Conservation (phyloP, 768 basidiomycete species). For the Suillus sp. region DNA sequence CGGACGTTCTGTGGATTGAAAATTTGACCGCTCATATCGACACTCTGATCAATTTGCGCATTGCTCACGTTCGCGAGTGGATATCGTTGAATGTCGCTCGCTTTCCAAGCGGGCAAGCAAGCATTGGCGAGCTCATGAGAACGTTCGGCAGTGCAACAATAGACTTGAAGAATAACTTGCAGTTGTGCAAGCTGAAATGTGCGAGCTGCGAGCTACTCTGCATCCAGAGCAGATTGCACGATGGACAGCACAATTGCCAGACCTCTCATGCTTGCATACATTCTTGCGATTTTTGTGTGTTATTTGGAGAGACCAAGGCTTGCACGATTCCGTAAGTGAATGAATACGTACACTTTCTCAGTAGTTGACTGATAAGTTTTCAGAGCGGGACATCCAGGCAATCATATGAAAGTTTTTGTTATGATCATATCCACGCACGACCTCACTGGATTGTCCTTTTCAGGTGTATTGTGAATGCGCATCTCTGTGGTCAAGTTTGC, state of each 20-base stretch:
- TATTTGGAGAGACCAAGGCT: constrained; percentile 28
- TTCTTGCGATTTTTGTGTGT: constrained; percentile 28
- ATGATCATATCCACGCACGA: not conserved
- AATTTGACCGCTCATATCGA: constrained; percentile 42
- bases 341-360: constrained; percentile 7
- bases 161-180: not conserved
- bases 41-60: constrained; percentile 42
- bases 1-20: constrained; percentile 46
- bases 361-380: not conserved
- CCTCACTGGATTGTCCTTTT: not conserved
- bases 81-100: constrained; percentile 48
- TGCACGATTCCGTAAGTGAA: constrained; percentile 52
- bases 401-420: constrained; percentile 47
- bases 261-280: not conserved
- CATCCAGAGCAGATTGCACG: not conserved
- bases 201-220: not conserved
- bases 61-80: constrained; percentile 54
- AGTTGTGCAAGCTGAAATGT: not conserved
- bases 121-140: constrained; percentile 42
- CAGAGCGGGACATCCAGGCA: constrained; percentile 61
- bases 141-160: not conserved
- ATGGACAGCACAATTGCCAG: not conserved
- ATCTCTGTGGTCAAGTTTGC: constrained; percentile 59
- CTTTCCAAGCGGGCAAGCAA: constrained; percentile 46
- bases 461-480: constrained; percentile 53